Conservation (phyloP, 495 filamentous ascomycete genomes). For the Bathelium albidoporum region DNA sequence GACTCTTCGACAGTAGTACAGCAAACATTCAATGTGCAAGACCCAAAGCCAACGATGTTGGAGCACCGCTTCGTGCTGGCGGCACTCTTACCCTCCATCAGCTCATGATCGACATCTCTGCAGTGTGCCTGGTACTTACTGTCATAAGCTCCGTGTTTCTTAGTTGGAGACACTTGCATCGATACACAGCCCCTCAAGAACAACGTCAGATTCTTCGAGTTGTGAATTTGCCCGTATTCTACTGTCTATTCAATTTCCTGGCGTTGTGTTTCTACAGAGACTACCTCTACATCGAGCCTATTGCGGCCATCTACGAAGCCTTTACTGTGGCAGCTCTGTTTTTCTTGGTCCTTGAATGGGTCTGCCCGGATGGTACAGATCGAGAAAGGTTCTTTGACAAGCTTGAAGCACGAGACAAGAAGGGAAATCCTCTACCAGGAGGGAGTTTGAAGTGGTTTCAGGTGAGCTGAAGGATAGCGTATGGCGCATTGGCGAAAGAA, state of each 20-base stretch:
- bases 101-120: constrained; percentile 13
- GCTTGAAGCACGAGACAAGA: constrained; percentile 8
- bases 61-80: constrained; percentile 3
- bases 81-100: constrained; percentile 13
- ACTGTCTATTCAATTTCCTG: constrained; percentile 14
- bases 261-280: constrained; percentile 11
- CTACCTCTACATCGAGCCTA: constrained; percentile 13
- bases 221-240: constrained; percentile 13
- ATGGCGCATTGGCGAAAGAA: neutral
- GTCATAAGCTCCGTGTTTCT: constrained; percentile 9
- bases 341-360: constrained; percentile 13
- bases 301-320: constrained; percentile 14
- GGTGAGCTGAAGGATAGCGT: constrained; percentile 1
- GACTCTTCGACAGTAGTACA: constrained; percentile 1
- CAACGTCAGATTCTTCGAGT: constrained; percentile 16
- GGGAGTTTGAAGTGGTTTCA: constrained; percentile 15
- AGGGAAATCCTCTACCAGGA: constrained; percentile 8
- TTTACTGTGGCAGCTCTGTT: constrained; percentile 16
- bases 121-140: constrained; percentile 11
- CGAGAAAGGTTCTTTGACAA: constrained; percentile 14
- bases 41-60: constrained; percentile 5
- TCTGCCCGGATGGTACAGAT: constrained; percentile 15
- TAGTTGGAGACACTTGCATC: constrained; percentile 14
- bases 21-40: constrained; percentile 12
- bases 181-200: constrained; percentile 15